Conservation (phyloP, 495 filamentous ascomycete species). For the Oleoguttula mirabilis region DNA sequence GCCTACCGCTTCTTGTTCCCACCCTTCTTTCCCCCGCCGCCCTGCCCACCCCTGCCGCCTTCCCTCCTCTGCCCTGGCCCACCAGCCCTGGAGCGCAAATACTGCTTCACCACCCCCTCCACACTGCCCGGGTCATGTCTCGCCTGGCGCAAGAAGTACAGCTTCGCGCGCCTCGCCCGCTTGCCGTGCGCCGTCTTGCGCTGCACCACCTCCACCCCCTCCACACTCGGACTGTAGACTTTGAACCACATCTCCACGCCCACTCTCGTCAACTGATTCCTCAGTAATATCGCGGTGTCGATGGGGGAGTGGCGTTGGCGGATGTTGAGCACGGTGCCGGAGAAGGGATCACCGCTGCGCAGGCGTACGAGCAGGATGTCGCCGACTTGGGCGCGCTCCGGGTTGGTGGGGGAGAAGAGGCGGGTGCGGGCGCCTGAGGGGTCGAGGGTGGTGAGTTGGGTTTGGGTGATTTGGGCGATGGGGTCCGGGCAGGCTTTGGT, state of each 20-base stretch:
- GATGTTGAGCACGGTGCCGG: slow-evolving; percentile 76
- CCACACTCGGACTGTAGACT: slow-evolving; percentile 76
- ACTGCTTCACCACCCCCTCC: slow-evolving; percentile 58
- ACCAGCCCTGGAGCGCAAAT: slow-evolving; percentile 47
- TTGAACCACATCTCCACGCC: slow-evolving; percentile 99
- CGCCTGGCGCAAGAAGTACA: slow-evolving; percentile 78
- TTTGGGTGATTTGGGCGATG: slow-evolving; percentile 45
- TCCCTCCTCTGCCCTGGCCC: slow-evolving; percentile 29
- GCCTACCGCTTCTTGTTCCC: slow-evolving; percentile 3
- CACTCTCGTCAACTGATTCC: slow-evolving; percentile 67
- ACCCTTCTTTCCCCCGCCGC: slow-evolving; percentile 22
- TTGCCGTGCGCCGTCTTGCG: slow-evolving; percentile 44
- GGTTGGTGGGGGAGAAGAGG: slow-evolving; percentile 65
- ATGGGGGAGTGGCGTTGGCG: slow-evolving; percentile 54
- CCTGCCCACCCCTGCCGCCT: slow-evolving; percentile 22
- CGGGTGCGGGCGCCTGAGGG: slow-evolving; percentile 67
- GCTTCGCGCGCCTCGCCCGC: slow-evolving; percentile 73
- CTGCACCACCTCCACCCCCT: slow-evolving; percentile 89
- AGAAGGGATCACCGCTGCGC: slow-evolving; percentile 76
- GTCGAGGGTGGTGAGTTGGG: slow-evolving; percentile 64
- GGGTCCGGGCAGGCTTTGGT: slow-evolving; percentile 38
- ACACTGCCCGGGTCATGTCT: slow-evolving; percentile 60
- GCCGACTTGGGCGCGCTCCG: slow-evolving; percentile 61
- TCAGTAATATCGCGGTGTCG: slow-evolving; percentile 73
- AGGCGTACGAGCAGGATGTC: slow-evolving; percentile 85